A percentile compares a stretch with the other conserved stretches of the same genome.
Conservation (phyloP, 2,329 filamentous ascomycete species). For the Triangularia setosa region DNA sequence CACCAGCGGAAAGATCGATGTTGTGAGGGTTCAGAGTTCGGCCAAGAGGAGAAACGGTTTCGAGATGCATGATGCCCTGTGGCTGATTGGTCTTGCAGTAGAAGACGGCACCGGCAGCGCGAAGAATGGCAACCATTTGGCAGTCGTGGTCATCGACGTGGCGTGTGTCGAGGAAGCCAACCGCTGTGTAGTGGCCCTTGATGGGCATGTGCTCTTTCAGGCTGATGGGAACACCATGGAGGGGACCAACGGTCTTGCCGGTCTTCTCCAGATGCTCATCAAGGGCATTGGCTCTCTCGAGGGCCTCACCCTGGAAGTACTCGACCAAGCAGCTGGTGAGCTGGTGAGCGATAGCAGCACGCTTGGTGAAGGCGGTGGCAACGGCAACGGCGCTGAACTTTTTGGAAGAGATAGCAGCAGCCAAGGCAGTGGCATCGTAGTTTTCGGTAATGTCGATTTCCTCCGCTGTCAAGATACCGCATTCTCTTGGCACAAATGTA, state of each 20-base stretch:
- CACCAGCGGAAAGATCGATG: conserved; percentile 32
- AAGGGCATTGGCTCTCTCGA: conserved; percentile 44
- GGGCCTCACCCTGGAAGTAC: conserved; percentile 46
- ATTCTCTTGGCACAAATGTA: conserved; percentile 34
- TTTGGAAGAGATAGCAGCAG: conserved; percentile 34
- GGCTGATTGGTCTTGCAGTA: conserved; percentile 31
- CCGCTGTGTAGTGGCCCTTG: conserved; percentile 43
- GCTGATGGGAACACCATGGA: conserved; percentile 59
- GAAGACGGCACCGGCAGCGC: conserved; percentile 30
- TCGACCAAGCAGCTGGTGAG: conserved; percentile 45
- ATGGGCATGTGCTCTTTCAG: conserved; percentile 44
- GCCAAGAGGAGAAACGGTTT: conserved; percentile 36
- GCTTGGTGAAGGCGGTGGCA: conserved; percentile 39
- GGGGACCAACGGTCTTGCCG: conserved; percentile 47
- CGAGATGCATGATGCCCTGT: conserved; percentile 27
- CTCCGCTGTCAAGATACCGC: conserved; percentile 41
- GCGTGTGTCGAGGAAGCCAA: conserved; percentile 19
- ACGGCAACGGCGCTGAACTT: conserved; percentile 39
- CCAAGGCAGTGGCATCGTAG: conserved; percentile 41
- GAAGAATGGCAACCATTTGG: conserved; percentile 30
- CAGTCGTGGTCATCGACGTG: conserved; percentile 23
- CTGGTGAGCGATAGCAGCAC: conserved; percentile 46
- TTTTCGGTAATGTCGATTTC: conserved; percentile 48
- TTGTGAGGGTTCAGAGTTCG: conserved; percentile 35
- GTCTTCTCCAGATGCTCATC: conserved; percentile 42